These are phyloP conservation scores for Talaromyces atroroseus DNA, from an alignment of 2,329 filamentous ascomycete genomes.

Conservation along the genomic window DNA sequence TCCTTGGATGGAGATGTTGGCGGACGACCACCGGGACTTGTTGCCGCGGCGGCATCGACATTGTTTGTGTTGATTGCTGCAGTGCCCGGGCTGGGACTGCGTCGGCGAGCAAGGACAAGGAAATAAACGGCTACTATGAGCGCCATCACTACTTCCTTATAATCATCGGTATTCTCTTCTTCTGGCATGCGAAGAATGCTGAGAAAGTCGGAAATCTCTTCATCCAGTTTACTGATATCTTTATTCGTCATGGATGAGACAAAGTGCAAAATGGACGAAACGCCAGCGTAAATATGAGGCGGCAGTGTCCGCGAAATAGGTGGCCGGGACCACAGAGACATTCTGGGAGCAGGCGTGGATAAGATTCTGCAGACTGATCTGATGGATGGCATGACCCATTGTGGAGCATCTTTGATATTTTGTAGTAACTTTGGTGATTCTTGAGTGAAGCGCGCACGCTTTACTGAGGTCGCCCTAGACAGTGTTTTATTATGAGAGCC, in stretches of 20 bases:
- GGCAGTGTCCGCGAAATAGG: constrained; percentile 48
- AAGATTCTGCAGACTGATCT: constrained; percentile 61
- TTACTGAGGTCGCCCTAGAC: constrained; percentile 27
- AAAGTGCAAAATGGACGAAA: constrained; percentile 54
- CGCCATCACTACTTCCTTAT: constrained; percentile 33
- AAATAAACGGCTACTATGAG: constrained; percentile 42
- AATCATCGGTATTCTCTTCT: constrained; percentile 41
- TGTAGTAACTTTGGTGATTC: constrained; percentile 19
- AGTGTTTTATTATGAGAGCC: constrained; percentile 41
- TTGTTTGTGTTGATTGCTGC: background rate
- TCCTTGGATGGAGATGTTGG: background rate
- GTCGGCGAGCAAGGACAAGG: constrained; percentile 47
- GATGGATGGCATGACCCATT: constrained; percentile 66
- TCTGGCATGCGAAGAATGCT: constrained; percentile 35
- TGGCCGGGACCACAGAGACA: constrained; percentile 31
- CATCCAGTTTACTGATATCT: constrained; percentile 41
- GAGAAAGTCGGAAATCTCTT: constrained; percentile 30
- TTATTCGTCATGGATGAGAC: constrained; percentile 41
- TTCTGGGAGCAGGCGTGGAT: constrained; percentile 44
- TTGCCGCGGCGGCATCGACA: background rate
- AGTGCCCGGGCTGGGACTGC: constrained; percentile 19
- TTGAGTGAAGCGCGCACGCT: constrained; percentile 16
- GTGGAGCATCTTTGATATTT: constrained; percentile 42
- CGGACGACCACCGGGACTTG: constrained; percentile 1
- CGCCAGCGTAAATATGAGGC: constrained; percentile 68